phyloP scores from a whole-genome alignment of 495 filamentous ascomycete species.

The Penicillium atrosanguineum region DNA sequence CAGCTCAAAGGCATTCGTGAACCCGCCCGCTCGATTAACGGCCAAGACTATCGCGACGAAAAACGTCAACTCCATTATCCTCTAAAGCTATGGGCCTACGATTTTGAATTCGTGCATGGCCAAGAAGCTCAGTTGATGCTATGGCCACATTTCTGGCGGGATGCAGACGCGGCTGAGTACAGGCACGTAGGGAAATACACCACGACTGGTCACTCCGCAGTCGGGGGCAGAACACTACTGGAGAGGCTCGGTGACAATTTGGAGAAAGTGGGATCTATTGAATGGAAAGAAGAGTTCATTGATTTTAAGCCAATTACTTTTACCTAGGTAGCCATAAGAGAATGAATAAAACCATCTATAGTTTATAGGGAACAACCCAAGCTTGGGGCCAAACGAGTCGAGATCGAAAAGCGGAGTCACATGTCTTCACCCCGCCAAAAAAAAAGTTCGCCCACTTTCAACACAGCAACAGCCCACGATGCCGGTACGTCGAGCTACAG shows the following conservation, averaged over 20 bases:
- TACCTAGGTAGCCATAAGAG: too few relatives aligned
- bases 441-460: constrained; percentile 21
- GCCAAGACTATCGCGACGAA: background rate
- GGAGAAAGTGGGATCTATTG: constrained; percentile 1
- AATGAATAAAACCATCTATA: too few relatives aligned
- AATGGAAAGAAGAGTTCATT: constrained; percentile 6
- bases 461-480: constrained; percentile 22
- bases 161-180: constrained; percentile 2
- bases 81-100: constrained; percentile 6
- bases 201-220: background rate
- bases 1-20: constrained; percentile 2
- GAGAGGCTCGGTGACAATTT: background rate
- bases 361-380: too few relatives aligned
- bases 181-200: constrained; percentile 3
- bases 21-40: constrained; percentile 1
- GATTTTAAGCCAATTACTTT: constrained; percentile 6
- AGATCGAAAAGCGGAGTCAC: constrained; percentile 22
- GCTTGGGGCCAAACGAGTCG: background rate
- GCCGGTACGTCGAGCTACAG: constrained; percentile 26
- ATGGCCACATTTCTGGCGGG: constrained; percentile 8
- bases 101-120: constrained; percentile 6
- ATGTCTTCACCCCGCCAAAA: constrained; percentile 31
- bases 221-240: background rate
- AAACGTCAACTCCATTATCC: background rate
- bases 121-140: constrained; percentile 11